These are phyloP conservation scores for Nakaseomyces nivariensis DNA, from an alignment of 1,139 yeast species.

Conservation along the genomic window DNA sequence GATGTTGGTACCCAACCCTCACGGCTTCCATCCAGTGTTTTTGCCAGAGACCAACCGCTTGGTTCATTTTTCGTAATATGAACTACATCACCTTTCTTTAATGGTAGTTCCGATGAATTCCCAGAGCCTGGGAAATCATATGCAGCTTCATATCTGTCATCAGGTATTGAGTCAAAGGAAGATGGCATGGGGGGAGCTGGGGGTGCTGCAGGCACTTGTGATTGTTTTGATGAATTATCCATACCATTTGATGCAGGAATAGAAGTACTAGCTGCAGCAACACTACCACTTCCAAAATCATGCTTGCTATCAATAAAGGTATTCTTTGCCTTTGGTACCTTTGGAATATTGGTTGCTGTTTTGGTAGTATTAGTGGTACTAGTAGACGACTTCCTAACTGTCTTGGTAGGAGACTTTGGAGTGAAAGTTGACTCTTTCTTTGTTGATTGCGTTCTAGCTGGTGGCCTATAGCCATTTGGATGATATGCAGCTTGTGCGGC, in stretches of 20 bases:
- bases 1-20: constrained; percentile 99
- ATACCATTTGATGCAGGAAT: neutral
- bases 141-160: constrained; percentile 76
- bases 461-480: constrained; percentile 13
- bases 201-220: neutral
- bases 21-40: constrained; percentile 56
- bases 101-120: constrained; percentile 68
- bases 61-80: constrained; percentile 58
- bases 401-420: neutral
- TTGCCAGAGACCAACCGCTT: constrained; percentile 92
- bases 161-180: constrained; percentile 47
- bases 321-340: neutral
- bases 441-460: neutral
- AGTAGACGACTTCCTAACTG: neutral
- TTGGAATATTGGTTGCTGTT: neutral
- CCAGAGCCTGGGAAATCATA: constrained; percentile 88
- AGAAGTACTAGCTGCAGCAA: neutral
- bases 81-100: constrained; percentile 64
- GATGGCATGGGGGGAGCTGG: constrained; percentile 69
- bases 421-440: neutral
- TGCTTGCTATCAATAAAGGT: neutral
- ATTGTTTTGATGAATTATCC: neutral
- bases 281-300: neutral
- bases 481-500: constrained; percentile 32
- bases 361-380: neutral